Percentiles rank a stretch among this genome's conserved stretches.
Conservation (phyloP, 768 basidiomycete genomes). For the Kwoniella dejecticola region DNA sequence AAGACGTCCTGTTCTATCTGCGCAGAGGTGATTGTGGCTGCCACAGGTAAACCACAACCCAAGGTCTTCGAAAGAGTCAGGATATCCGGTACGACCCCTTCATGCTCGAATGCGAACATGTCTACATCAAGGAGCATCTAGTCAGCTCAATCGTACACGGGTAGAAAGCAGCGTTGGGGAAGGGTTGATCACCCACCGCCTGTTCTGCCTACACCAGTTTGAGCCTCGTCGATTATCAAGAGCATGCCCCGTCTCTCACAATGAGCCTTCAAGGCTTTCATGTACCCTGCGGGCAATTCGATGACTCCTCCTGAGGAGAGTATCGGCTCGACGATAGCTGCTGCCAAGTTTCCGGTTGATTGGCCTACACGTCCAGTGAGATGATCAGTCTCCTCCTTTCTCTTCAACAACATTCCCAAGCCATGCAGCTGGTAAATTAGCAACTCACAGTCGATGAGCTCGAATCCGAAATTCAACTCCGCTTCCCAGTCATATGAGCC, state of each 20-base stretch:
- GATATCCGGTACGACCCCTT: constrained; percentile 43
- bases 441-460: constrained; percentile 40
- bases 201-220: constrained; percentile 41
- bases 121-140: constrained; percentile 10
- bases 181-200: constrained; percentile 25
- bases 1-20: constrained; percentile 20
- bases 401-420: too few relatives aligned
- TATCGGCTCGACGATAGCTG: constrained; percentile 43
- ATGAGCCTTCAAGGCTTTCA: constrained; percentile 33
- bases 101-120: constrained; percentile 43
- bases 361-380: constrained; percentile 23
- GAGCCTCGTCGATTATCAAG: constrained; percentile 48
- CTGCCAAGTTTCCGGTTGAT: constrained; percentile 29
- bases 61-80: constrained; percentile 45
- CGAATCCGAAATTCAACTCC: constrained; percentile 42
- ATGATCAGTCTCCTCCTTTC: neutral
- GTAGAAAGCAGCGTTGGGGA: too few relatives aligned
- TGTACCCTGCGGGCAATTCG: constrained; percentile 39
- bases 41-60: constrained; percentile 44
- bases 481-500: constrained; percentile 43
- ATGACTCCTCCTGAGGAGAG: constrained; percentile 41
- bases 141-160: too few relatives aligned
- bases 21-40: constrained; percentile 28
- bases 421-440: too few relatives aligned
- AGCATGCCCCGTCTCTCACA: constrained; percentile 41